A percentile compares a stretch with the other conserved stretches of the same genome.
Conservation (phyloP, 2,329 filamentous ascomycete species). For the Pseudocercospora fuligena region DNA sequence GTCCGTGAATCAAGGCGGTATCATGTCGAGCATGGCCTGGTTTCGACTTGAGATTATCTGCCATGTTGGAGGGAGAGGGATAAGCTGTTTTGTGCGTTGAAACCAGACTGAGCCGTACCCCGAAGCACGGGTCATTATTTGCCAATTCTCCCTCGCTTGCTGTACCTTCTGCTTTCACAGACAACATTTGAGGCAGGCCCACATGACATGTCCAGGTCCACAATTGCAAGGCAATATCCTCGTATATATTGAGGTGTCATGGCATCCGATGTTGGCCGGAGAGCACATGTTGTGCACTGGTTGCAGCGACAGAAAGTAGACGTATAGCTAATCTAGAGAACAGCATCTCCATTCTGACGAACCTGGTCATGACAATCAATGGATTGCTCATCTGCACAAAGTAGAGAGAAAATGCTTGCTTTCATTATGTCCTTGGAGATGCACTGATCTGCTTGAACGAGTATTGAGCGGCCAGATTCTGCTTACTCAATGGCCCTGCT, state of each 20-base stretch:
- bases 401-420: not conserved
- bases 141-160: not conserved
- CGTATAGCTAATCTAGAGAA: not conserved
- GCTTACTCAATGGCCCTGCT: slow-evolving; percentile 5
- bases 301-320: not conserved
- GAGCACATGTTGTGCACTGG: not conserved
- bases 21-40: slow-evolving; percentile 43
- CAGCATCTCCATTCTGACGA: not conserved
- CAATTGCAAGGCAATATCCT: not conserved
- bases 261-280: not conserved
- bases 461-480: not conserved
- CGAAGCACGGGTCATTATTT: not conserved
- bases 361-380: not conserved
- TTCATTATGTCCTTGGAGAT: not conserved
- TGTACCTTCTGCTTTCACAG: not conserved
- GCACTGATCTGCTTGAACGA: not conserved
- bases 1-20: slow-evolving; percentile 52
- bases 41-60: slow-evolving; percentile 36
- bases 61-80: slow-evolving; percentile 42
- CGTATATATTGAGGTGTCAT: not conserved
- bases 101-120: not conserved
- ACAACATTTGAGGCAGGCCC: not conserved
- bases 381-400: not conserved
- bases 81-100: slow-evolving; percentile 8
- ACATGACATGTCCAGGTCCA: not conserved